These are phyloP conservation scores for Ophiostoma angusticollis DNA, from an alignment of 2,329 filamentous ascomycete genomes.

Conservation along the genomic window DNA sequence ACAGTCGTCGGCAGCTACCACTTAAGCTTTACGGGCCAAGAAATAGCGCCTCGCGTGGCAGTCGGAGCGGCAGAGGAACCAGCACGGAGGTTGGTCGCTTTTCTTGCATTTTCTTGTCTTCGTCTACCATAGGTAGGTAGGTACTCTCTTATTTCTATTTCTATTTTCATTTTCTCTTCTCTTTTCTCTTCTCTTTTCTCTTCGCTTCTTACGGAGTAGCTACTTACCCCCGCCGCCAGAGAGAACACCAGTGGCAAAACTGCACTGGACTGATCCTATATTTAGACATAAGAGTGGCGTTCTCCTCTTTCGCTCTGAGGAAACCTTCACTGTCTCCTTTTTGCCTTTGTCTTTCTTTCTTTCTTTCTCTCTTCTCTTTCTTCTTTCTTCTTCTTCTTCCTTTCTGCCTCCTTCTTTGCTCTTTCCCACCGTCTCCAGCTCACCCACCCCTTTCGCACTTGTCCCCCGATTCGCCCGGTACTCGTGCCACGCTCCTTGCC, in stretches of 20 bases:
- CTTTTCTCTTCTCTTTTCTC: not conserved
- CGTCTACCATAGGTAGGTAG: too few species aligned
- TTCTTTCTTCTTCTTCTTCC: not conserved
- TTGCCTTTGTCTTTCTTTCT: not conserved
- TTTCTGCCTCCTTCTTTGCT: not conserved
- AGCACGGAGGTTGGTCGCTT: too few species aligned
- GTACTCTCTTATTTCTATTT: too few species aligned
- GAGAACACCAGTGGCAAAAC: not conserved
- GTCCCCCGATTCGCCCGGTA: not conserved
- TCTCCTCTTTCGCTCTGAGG: too few species aligned
- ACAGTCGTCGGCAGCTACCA: too few species aligned
- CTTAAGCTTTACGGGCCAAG: too few species aligned
- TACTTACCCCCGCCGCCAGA: not conserved
- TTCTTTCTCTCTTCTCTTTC: not conserved
- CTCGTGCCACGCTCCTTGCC: too few species aligned
- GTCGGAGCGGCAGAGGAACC: too few species aligned
- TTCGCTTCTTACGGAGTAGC: not conserved
- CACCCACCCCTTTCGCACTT: conserved; percentile 5
- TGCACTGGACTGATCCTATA: too few species aligned
- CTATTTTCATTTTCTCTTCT: not conserved
- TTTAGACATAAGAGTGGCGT: too few species aligned
- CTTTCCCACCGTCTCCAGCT: not conserved
- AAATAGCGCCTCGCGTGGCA: too few species aligned
- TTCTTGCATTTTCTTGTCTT: too few species aligned
- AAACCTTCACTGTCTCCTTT: conserved; percentile 1